phyloP scores from a whole-genome alignment of 805 yeast species.

The Kuraishia ogatae region DNA sequence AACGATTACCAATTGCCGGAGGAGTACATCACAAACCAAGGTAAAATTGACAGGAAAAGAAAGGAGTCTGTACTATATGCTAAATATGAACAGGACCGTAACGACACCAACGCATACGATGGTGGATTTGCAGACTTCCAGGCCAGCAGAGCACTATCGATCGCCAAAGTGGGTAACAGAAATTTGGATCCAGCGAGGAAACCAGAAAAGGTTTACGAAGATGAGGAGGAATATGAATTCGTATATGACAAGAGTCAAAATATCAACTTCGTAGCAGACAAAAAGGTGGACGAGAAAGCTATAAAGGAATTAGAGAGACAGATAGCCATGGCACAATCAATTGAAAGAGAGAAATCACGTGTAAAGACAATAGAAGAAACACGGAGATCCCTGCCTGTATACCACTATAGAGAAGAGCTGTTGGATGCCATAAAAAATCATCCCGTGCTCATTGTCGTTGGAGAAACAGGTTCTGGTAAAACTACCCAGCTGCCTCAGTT shows the following conservation, averaged over 20 bases:
- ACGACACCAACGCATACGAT: constrained; percentile 23
- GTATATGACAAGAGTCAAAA: constrained; percentile 65
- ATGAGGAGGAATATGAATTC: constrained; percentile 51
- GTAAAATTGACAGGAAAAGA: constrained; percentile 43
- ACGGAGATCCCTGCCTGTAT: constrained; percentile 70
- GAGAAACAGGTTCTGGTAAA: constrained; percentile 96
- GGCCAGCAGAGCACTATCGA: constrained; percentile 13
- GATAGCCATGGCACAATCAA: constrained; percentile 20
- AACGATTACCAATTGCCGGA: constrained; percentile 48
- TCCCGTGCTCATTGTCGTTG: constrained; percentile 75
- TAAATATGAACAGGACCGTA: constrained; percentile 30
- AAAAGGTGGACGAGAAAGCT: constrained; percentile 17
- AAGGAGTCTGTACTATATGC: constrained; percentile 42
- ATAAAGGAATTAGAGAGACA: constrained; percentile 18
- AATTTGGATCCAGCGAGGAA: constrained; percentile 7
- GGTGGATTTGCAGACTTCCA: not conserved
- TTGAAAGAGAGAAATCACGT: constrained; percentile 26
- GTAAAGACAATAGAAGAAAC: constrained; percentile 36
- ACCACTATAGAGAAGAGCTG: constrained; percentile 49
- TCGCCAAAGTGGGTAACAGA: constrained; percentile 17
- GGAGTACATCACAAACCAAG: constrained; percentile 43
- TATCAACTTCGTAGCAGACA: constrained; percentile 44
- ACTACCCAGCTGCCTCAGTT: constrained; percentile 92
- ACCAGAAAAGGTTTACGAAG: constrained; percentile 10
- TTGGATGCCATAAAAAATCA: constrained; percentile 49